Evolutionary conservation across 495 filamentous ascomycete genomes (phyloP).

Genomic region (Penicillium paradoxum): DNA sequence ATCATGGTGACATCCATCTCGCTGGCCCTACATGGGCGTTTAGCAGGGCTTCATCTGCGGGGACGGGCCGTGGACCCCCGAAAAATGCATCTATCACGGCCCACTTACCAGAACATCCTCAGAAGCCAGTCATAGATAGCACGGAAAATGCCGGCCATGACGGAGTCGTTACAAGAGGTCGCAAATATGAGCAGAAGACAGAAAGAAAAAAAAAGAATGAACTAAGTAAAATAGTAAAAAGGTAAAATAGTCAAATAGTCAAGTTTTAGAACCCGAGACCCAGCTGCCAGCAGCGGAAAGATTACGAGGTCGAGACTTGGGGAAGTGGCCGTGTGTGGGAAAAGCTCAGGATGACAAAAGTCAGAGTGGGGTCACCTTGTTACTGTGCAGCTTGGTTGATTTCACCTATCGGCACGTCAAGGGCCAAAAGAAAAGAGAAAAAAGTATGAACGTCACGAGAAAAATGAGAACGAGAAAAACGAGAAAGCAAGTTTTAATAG

Average conservation of each 20-base stretch:
- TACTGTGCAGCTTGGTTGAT: background rate
- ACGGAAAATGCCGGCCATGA: conserved; percentile 84
- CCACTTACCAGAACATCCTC: conserved; percentile 93
- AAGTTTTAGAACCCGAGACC: background rate
- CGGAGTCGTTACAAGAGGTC: conserved; percentile 6
- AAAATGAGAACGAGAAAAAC: background rate
- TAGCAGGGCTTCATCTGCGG: conserved; percentile 27
- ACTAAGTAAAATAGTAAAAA: background rate
- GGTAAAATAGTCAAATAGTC: background rate
- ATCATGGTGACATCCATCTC: conserved; percentile 99
- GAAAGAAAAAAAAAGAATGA: background rate
- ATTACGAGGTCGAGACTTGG: conserved; percentile 1
- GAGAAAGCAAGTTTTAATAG: background rate
- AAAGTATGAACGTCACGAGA: background rate
- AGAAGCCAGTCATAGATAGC: conserved; percentile 97
- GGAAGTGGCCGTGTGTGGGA: conserved; percentile 1
- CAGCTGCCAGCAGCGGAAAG: conserved; percentile 6
- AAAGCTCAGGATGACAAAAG: conserved; percentile 7
- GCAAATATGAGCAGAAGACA: background rate
- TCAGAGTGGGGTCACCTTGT: conserved; percentile 5
- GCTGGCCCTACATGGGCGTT: conserved; percentile 66
- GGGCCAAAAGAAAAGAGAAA: conserved; percentile 11
- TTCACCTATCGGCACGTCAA: no score
- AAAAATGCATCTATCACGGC: conserved; percentile 21
- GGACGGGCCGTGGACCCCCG: conserved; percentile 33